A percentile compares a stretch with the other conserved stretches of the same genome.
Evolutionary conservation across 331 rosid genomes (phyloP).

Genomic region (Erythrophleum ivorense): DNA sequence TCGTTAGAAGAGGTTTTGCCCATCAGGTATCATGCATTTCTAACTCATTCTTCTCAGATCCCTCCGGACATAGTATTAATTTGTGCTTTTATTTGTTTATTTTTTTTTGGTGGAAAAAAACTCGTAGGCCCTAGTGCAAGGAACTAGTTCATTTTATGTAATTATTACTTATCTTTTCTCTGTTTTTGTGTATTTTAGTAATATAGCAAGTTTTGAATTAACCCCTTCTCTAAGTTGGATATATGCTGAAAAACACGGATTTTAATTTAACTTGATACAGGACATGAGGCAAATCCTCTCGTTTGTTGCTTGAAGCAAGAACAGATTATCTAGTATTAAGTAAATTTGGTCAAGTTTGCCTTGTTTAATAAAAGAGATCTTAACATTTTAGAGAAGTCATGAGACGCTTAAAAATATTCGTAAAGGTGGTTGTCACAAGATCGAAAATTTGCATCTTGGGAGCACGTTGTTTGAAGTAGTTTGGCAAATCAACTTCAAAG

Average conservation of each 20-base stretch:
- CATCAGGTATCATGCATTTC: slow-evolving; percentile 54
- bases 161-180: not conserved
- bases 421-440: slow-evolving; percentile 5
- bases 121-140: not conserved
- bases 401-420: not conserved
- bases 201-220: not conserved
- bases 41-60: not conserved
- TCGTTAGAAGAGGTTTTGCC: slow-evolving; percentile 84
- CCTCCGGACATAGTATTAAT: not conserved
- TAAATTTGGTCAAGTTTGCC: not conserved
- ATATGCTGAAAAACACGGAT: not conserved
- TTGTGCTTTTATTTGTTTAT: too few relatives aligned
- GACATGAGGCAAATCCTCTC: not conserved
- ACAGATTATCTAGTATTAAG: not conserved
- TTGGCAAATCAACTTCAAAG: not conserved
- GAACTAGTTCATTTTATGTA: not conserved
- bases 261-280: not conserved
- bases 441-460: slow-evolving; percentile 8
- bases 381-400: not conserved
- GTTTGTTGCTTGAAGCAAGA: not conserved
- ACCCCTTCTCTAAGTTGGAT: not conserved
- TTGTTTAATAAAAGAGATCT: not conserved
- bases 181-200: not conserved
- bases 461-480: not conserved
- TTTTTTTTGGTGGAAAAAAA: too few relatives aligned